phyloP scores from a whole-genome alignment of 495 filamentous ascomycete genomes.

The Bryoglossum gracile region DNA sequence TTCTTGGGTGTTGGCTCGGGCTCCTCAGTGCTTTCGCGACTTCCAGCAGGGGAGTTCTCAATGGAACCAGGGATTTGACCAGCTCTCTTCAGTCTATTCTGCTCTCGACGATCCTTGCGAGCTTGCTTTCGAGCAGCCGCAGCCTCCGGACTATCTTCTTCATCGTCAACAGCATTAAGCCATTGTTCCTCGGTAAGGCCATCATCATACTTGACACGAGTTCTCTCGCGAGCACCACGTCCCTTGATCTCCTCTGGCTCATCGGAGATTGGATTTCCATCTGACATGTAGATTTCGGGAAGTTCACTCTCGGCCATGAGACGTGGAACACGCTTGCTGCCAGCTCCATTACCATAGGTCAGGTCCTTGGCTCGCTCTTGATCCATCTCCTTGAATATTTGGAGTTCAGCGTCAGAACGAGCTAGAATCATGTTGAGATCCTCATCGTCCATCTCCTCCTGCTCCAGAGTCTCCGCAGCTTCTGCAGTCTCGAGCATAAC shows the following conservation, averaged over 20 bases:
- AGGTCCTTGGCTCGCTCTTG: slow-evolving; percentile 55
- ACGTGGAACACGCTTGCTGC: slow-evolving; percentile 58
- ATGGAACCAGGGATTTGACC: slow-evolving; percentile 32
- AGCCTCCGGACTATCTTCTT: slow-evolving; percentile 89
- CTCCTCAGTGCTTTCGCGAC: slow-evolving; percentile 69
- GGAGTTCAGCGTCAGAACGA: slow-evolving; percentile 65
- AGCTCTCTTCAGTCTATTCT: slow-evolving; percentile 57
- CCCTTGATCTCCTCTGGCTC: slow-evolving; percentile 69
- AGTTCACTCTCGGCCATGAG: slow-evolving; percentile 84
- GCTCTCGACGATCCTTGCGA: slow-evolving; percentile 70
- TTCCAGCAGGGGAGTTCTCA: slow-evolving; percentile 70
- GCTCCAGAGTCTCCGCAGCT: slow-evolving; percentile 71
- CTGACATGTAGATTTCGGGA: slow-evolving; percentile 85
- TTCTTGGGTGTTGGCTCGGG: slow-evolving; percentile 48
- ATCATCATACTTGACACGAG: slow-evolving; percentile 90
- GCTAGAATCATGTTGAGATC: slow-evolving; percentile 87
- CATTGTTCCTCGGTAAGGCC: slow-evolving; percentile 98
- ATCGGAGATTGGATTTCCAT: slow-evolving; percentile 71
- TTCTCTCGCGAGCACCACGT: slow-evolving; percentile 89
- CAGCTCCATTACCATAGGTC: slow-evolving; percentile 58
- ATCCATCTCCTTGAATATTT: slow-evolving; percentile 69
- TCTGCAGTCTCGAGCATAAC: slow-evolving; percentile 89
- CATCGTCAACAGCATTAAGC: slow-evolving; percentile 86
- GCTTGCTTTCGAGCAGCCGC: slow-evolving; percentile 84
- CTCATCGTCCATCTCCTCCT: slow-evolving; percentile 95